Percentiles rank a stretch among this genome's conserved stretches.
phyloP scores from a whole-genome alignment of 1,284 basidiomycete species.

The Microbotryomycetes sp. region DNA sequence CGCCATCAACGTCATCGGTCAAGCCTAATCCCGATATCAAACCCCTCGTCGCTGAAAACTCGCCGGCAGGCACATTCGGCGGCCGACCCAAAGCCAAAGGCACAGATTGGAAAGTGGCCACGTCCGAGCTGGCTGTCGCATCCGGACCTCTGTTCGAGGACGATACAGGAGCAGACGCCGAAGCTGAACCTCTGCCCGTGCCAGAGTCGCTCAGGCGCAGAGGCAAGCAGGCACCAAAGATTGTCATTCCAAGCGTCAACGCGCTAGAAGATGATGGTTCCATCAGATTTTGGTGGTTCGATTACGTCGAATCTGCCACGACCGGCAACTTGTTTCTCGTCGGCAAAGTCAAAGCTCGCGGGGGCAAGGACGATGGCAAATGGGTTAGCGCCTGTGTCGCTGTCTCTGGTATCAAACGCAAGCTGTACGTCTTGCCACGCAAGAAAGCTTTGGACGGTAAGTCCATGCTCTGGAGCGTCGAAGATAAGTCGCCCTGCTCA shows the following conservation, averaged over 20 bases:
- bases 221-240: neutral
- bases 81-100: constrained; percentile 23
- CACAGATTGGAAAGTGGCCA: constrained; percentile 29
- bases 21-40: constrained; percentile 44
- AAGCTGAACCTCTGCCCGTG: constrained; percentile 4
- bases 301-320: constrained; percentile 69
- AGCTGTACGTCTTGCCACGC: constrained; percentile 87
- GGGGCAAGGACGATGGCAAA: constrained; percentile 38
- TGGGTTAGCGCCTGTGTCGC: constrained; percentile 87
- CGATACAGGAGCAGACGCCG: constrained; percentile 13
- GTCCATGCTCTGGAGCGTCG: constrained; percentile 15
- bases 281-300: constrained; percentile 88
- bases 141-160: constrained; percentile 33
- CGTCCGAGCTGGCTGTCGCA: constrained; percentile 16
- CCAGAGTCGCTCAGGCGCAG: constrained; percentile 17
- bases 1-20: neutral
- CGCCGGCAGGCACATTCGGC: neutral
- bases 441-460: constrained; percentile 54
- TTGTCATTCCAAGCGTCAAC: constrained; percentile 39
- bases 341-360: constrained; percentile 62
- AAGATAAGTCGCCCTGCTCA: too few species aligned
- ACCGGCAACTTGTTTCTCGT: constrained; percentile 68
- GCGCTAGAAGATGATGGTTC: constrained; percentile 71
- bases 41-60: constrained; percentile 24
- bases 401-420: constrained; percentile 78